Percentiles rank a stretch among this genome's conserved stretches.
Conservation (phyloP, 495 filamentous ascomycete genomes). For the Penicillium maclennaniae region DNA sequence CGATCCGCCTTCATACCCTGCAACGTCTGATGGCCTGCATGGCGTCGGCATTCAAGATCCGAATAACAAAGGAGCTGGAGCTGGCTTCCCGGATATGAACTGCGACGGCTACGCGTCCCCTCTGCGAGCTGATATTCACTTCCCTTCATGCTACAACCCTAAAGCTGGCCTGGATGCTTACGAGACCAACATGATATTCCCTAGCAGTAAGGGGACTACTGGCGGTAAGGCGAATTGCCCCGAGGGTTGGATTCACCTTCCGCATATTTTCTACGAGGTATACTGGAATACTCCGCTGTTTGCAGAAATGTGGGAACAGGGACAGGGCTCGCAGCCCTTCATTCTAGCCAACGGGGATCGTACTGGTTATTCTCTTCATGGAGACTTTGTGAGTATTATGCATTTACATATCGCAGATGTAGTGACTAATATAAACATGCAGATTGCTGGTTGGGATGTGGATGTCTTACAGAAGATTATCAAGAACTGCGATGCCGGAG, state of each 20-base stretch:
- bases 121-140: conserved; percentile 58
- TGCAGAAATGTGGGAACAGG: conserved; percentile 36
- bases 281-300: conserved; percentile 60
- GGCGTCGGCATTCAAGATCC: conserved; percentile 16
- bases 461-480: conserved; percentile 56
- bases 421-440: not conserved
- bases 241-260: conserved; percentile 35
- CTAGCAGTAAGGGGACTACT: conserved; percentile 10
- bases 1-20: conserved; percentile 9
- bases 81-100: conserved; percentile 52
- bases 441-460: conserved; percentile 66
- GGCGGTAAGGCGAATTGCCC: conserved; percentile 14
- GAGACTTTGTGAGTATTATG: conserved; percentile 18
- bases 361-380: conserved; percentile 26
- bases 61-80: conserved; percentile 10
- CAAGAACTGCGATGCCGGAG: conserved; percentile 51
- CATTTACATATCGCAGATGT: not conserved
- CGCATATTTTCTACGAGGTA: conserved; percentile 68
- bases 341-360: conserved; percentile 45
- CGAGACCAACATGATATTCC: conserved; percentile 12
- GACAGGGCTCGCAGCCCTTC: conserved; percentile 30
- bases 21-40: conserved; percentile 9
- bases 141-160: conserved; percentile 45
- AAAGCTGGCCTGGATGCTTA: conserved; percentile 9
- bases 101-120: conserved; percentile 42